Evolutionary conservation across 2,329 filamentous ascomycete genomes (phyloP), one percentile per base, ranked within the genome.

Genomic region (Neurospora sp.): DNA sequence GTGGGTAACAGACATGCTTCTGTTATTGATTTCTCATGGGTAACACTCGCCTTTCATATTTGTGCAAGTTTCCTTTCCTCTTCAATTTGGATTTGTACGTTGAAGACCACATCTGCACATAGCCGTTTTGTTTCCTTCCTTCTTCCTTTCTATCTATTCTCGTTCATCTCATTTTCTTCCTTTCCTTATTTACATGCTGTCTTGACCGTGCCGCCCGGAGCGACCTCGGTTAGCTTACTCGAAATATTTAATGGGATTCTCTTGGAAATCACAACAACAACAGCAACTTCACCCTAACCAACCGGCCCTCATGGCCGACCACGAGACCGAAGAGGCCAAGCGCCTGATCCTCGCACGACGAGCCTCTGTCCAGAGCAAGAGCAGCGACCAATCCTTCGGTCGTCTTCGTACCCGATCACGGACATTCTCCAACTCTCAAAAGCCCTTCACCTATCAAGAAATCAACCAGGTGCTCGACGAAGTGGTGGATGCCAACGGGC

Each of bases 381-480:
- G 28, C 52, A 62, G 52, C 43, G 71, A 71, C 6, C 69, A 73
- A n/a, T 52, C 69, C 2, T 70, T 75, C 12, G 66, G 69, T 38
- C 72, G 74, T 71, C 39, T 75, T 17, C 69, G 69, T 4, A 69
- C 72, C 37, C 71, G 73, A n/a, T 70, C 74, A 10, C 28, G 52
- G 6, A 62, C 52, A 5, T 72, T 71, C 1, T 74, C 71, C 4
- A 70, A 71, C 19, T 69, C 70, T 3, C 69, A 71, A 52, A 72
- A 69, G 33, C 70, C 66, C 8, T 77, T 73, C 66, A 75, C 73
- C 1, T 71, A 74, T 40, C 71, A 73, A 36, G 76, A 76, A 62
- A 68, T 76, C 19, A 76, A 76, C 72, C 71, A 73, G 15, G 74
- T 75, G 33, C 69, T 77, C 37, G 71, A 70, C 37, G 71, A 75